These are phyloP conservation scores for Stagonosporopsis chrysanthemi DNA, from an alignment of 2,329 filamentous ascomycete genomes.

Conservation along the genomic window DNA sequence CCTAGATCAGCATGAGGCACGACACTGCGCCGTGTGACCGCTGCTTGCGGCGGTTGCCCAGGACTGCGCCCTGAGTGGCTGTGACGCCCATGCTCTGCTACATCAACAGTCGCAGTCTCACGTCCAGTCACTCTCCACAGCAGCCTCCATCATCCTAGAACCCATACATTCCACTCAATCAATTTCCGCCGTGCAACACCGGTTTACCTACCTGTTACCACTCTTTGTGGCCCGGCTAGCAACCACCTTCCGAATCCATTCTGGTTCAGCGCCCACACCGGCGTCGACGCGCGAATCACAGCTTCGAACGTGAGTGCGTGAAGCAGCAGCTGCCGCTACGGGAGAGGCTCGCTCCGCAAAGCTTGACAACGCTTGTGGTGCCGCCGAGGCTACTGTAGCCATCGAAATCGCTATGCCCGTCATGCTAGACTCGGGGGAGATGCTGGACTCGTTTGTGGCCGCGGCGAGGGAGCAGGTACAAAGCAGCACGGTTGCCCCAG, in stretches of 20 bases:
- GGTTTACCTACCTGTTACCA: not conserved
- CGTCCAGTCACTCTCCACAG: not conserved
- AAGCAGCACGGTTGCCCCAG: conserved; percentile 31
- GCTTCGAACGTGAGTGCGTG: conserved; percentile 28
- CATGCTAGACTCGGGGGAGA: conserved; percentile 32
- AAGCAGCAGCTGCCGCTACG: conserved; percentile 31
- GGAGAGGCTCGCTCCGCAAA: conserved; percentile 39
- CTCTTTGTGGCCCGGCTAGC: conserved; percentile 10
- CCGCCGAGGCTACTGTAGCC: conserved; percentile 12
- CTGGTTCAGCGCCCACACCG: conserved; percentile 12
- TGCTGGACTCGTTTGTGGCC: conserved; percentile 15
- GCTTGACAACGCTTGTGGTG: conserved; percentile 33
- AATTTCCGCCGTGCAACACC: not conserved
- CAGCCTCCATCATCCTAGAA: not conserved
- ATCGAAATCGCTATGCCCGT: conserved; percentile 26
- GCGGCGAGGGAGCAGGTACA: conserved; percentile 31
- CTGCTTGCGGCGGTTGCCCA: conserved; percentile 27
- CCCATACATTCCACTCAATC: conserved; percentile 1
- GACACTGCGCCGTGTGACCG: conserved; percentile 42
- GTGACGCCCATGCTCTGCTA: conserved; percentile 31
- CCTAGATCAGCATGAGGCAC: conserved; percentile 44
- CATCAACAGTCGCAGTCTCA: not conserved
- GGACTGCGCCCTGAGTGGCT: conserved; percentile 47
- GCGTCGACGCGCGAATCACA: conserved; percentile 31
- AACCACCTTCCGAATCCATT: conserved; percentile 33